These are phyloP conservation scores for Fusarium fujikuroi DNA, from an alignment of 2,329 filamentous ascomycete genomes.

Conservation along the genomic window DNA sequence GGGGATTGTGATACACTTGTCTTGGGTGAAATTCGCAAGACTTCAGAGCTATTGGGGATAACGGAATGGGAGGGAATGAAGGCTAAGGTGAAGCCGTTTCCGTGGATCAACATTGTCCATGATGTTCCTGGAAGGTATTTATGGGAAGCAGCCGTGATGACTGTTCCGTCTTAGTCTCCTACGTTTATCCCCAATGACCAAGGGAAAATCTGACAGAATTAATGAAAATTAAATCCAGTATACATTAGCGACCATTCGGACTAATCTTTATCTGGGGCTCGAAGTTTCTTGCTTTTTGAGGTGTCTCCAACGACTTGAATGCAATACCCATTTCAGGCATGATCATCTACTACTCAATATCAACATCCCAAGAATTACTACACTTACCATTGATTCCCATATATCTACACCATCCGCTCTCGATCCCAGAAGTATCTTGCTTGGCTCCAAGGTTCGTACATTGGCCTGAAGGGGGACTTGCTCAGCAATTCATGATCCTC, in stretches of 20 bases:
- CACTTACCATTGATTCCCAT: neutral
- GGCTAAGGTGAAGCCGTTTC: constrained; percentile 6
- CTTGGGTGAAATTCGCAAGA: neutral
- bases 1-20: neutral
- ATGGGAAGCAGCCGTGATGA: constrained; percentile 3
- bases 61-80: constrained; percentile 17
- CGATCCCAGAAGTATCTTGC: neutral
- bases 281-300: neutral
- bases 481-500: too few relatives aligned
- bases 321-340: neutral
- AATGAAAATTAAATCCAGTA: neutral
- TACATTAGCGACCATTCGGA: neutral
- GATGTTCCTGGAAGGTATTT: constrained; percentile 13
- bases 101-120: constrained; percentile 31
- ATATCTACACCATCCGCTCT: neutral
- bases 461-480: too few relatives aligned
- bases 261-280: too few relatives aligned
- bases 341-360: neutral
- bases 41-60: neutral
- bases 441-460: neutral
- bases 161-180: too few relatives aligned
- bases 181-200: neutral
- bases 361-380: neutral
- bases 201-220: neutral
- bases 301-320: neutral